Evolutionary conservation across 2,329 filamentous ascomycete species (phyloP).

Genomic region (Ophiostoma perfectum): DNA sequence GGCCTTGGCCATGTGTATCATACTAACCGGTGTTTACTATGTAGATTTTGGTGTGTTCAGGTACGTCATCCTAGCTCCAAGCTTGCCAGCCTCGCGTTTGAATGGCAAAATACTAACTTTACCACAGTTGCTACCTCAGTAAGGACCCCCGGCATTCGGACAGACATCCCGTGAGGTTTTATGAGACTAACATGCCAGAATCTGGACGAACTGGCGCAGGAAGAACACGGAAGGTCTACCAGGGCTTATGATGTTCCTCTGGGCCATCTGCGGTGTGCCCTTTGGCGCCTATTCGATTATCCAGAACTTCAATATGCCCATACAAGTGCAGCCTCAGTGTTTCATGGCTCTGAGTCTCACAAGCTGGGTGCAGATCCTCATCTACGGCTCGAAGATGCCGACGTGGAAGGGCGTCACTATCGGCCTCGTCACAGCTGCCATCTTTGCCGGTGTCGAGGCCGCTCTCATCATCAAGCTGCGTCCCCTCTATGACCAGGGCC

Average conservation of each 20-base stretch:
- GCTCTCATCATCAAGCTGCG: slow-evolving; percentile 53
- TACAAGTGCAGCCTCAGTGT: slow-evolving; percentile 41
- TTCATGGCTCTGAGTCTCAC: slow-evolving; percentile 39
- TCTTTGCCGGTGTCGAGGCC: slow-evolving; percentile 50
- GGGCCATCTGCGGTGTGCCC: slow-evolving; percentile 48
- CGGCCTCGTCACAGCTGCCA: slow-evolving; percentile 36
- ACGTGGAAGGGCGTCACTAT: slow-evolving; percentile 42
- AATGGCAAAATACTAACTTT: background rate
- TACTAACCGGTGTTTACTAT: too few species aligned
- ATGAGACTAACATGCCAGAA: slow-evolving; percentile 29
- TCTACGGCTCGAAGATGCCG: slow-evolving; percentile 39
- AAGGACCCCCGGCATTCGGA: slow-evolving; percentile 7
- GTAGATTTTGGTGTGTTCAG: slow-evolving; percentile 40
- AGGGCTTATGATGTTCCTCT: slow-evolving; percentile 56
- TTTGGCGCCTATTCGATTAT: slow-evolving; percentile 39
- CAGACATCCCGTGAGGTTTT: too few species aligned
- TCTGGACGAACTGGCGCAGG: slow-evolving; percentile 57
- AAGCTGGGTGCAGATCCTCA: slow-evolving; percentile 37
- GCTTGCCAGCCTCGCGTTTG: background rate
- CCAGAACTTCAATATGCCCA: slow-evolving; percentile 41
- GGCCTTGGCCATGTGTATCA: too few species aligned
- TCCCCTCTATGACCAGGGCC: slow-evolving; percentile 50
- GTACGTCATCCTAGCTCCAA: slow-evolving; percentile 23
- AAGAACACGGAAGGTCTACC: slow-evolving; percentile 59
- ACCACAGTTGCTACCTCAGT: slow-evolving; percentile 32